Evolutionary conservation across 2,329 filamentous ascomycete genomes (phyloP), one percentile per base, ranked within the genome.

Genomic region (Aspergillus spinulosporus): DNA sequence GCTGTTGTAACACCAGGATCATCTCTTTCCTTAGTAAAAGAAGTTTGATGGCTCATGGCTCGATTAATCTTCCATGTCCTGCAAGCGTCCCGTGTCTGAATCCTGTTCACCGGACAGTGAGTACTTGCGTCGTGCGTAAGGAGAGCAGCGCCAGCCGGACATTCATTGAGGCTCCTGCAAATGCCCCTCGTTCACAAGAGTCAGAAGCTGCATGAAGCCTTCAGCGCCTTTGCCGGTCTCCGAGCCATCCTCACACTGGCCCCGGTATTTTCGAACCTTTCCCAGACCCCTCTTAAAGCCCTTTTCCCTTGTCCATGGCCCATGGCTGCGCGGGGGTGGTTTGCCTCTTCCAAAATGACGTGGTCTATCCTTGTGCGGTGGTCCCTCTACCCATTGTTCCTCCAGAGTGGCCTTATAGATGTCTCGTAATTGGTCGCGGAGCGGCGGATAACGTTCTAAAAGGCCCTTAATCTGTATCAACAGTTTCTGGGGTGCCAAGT

Each of bases 371-470:
- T 61, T 59, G 9, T 62, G 61, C 32, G 46, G 58, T 26, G 68
- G 66, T 21, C 62, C 66, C 56, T 74, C 72, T 4, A 70, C 61
- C 74, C 74, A 77, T 62, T 74, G 71, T 53, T 75, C 68, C 57
- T 76, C 72, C 12, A 72, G 64, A 2, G 75, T 74, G 6, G 68
- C 60, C 44, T 68, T 67, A 59, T 77, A 78, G 39, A 79, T 77
- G n/a, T 75, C 71, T 42, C 65, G 72, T 46, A 80, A 64, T 54
- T 73, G 68, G 36, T 61, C 56, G 28, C 73, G 73, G 14, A 80
- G 71, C 39, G 64, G 63, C 3, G 78, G 76, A 59, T 73, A 71
- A 11, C 63, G 65, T 6, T 64, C 55, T 44, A 79, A 70, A 9
- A 80, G 62, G 11, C 67, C 65, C 51, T 72, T 69, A n/a, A 78